These are phyloP conservation scores for Gossypium sturtianum DNA, from an alignment of 345 rosid species.

Conservation along the genomic window DNA sequence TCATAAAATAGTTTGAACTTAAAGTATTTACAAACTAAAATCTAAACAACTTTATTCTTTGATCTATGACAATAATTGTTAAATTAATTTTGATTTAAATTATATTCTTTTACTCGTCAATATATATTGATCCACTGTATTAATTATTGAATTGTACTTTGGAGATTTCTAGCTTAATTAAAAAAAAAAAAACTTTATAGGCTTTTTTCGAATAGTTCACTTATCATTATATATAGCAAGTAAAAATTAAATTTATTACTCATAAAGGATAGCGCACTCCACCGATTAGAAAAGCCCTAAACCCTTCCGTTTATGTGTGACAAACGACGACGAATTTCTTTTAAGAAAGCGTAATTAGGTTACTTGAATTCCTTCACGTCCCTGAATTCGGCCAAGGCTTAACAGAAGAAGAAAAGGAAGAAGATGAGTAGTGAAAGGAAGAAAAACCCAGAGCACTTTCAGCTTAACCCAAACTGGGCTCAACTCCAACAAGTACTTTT, in stretches of 20 bases:
- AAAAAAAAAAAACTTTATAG: too few relatives aligned
- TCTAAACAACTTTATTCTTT: accelerated
- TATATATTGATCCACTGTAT: accelerated
- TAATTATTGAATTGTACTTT: accelerated
- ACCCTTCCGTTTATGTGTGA: too few relatives aligned
- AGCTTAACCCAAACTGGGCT: constrained; percentile 79
- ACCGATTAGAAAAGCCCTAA: too few relatives aligned
- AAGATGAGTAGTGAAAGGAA: constrained; percentile 32
- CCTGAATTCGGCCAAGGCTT: neutral
- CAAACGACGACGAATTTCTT: neutral
- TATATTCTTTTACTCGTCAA: accelerated
- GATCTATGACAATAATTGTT: accelerated
- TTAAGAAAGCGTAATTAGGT: neutral
- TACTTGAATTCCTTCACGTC: neutral
- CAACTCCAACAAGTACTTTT: constrained; percentile 59
- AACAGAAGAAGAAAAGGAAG: constrained; percentile 10
- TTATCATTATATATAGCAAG: too few relatives aligned
- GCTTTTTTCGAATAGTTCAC: too few relatives aligned
- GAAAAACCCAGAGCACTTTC: constrained; percentile 32
- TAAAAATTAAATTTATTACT: too few relatives aligned
- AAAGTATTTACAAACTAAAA: too few relatives aligned
- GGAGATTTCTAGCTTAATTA: too few relatives aligned
- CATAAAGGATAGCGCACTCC: too few relatives aligned
- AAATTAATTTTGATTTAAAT: accelerated
- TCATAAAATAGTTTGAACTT: too few relatives aligned